These are phyloP conservation scores for Dryas drummondii DNA, from an alignment of 306 rosid species.

Conservation along the genomic window DNA sequence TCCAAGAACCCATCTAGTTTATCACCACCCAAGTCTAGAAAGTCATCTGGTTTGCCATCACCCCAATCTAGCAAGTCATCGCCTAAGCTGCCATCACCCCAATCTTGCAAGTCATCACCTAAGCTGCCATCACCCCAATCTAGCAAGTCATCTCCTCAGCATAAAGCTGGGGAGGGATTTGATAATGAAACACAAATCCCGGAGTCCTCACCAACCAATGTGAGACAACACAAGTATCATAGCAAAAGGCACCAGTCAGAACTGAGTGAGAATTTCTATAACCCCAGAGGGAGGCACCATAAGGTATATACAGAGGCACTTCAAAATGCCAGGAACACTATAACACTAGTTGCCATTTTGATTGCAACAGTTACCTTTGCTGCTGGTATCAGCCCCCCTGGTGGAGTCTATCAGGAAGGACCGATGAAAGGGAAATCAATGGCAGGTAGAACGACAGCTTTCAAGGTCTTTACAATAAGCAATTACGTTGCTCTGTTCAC, in stretches of 20 bases:
- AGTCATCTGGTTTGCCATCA: conserved; percentile 22
- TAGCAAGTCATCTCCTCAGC: conserved; percentile 30
- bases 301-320: conserved; percentile 59
- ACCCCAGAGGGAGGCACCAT: conserved; percentile 19
- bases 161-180: conserved; percentile 19
- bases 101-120: conserved; percentile 1
- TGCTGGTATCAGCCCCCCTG: conserved; percentile 77
- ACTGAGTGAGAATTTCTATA: conserved; percentile 5
- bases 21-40: conserved; percentile 30
- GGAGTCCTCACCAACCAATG: conserved; percentile 22
- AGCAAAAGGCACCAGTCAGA: not conserved
- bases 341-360: conserved; percentile 59
- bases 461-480: conserved; percentile 67
- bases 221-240: conserved; percentile 30
- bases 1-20: conserved; percentile 11
- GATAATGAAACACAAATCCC: conserved; percentile 24
- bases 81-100: conserved; percentile 1
- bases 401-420: conserved; percentile 56
- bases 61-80: conserved; percentile 27
- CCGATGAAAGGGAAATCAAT: conserved; percentile 47
- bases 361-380: conserved; percentile 82
- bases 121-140: not conserved
- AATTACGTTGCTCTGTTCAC: conserved; percentile 68
- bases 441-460: conserved; percentile 46
- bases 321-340: conserved; percentile 72